A percentile compares a stretch with the other conserved stretches of the same genome.
phyloP scores from a whole-genome alignment of 2,329 filamentous ascomycete species.

The Chaetoscypha palmicola region DNA sequence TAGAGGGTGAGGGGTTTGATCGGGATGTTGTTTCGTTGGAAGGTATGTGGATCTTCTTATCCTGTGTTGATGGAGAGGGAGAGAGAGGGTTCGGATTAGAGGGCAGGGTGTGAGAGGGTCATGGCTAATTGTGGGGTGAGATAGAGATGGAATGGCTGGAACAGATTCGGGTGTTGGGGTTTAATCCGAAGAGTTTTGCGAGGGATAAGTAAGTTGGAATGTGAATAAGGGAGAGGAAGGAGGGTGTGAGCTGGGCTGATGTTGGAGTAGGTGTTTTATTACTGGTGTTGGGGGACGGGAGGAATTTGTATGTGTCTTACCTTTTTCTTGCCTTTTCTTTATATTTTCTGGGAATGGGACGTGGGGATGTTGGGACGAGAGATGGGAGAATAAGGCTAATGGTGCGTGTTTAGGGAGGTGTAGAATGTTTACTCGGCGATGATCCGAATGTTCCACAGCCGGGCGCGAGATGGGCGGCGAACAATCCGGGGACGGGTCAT shows the following conservation, averaged over 20 bases:
- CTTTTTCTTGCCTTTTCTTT: not conserved
- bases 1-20: constrained; percentile 5
- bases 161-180: constrained; percentile 6
- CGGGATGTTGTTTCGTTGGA: constrained; percentile 3
- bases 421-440: constrained; percentile 7
- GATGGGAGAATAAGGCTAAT: too few species aligned
- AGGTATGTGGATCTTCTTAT: constrained; percentile 2
- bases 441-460: constrained; percentile 12
- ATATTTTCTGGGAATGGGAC: too few species aligned
- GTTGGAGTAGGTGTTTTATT: constrained; percentile 15
- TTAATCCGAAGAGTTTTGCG: constrained; percentile 13
- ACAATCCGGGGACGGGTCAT: not conserved
- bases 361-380: too few species aligned
- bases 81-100: not conserved
- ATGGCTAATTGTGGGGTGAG: too few species aligned
- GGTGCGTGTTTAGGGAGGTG: constrained; percentile 10
- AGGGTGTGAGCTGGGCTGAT: not conserved
- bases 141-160: constrained; percentile 13
- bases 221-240: not conserved
- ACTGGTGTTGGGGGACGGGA: constrained; percentile 4
- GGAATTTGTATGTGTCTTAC: constrained; percentile 7
- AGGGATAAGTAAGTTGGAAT: constrained; percentile 11
- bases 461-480: not conserved
- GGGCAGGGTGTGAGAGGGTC: too few species aligned
- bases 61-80: not conserved